phyloP scores from a whole-genome alignment of 1,284 basidiomycete genomes.

The Cerrena zonata region DNA sequence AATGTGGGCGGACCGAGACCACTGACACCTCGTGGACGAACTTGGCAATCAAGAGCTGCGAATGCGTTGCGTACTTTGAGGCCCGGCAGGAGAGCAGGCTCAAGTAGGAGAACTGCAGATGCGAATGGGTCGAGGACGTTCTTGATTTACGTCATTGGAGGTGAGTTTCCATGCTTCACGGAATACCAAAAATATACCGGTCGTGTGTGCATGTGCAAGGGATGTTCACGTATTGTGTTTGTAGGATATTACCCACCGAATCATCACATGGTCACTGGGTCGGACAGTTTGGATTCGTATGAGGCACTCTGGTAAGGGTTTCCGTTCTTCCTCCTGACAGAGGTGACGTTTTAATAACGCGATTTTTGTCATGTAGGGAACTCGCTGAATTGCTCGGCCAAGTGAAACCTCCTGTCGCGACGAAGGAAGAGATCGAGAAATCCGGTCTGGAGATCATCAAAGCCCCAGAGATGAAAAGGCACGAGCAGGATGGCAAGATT shows the following conservation, averaged over 20 bases:
- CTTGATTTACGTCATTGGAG: conserved; percentile 77
- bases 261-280: conserved; percentile 77
- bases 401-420: conserved; percentile 73
- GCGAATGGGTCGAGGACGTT: conserved; percentile 61
- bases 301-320: conserved; percentile 63
- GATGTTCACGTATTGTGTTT: neutral
- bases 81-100: conserved; percentile 34
- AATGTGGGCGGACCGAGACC: neutral
- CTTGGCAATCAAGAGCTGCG: conserved; percentile 37
- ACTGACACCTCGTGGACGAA: conserved; percentile 21
- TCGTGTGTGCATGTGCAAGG: neutral
- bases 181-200: neutral
- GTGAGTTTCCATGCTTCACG: conserved; percentile 29
- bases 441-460: conserved; percentile 72
- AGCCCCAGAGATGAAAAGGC: conserved; percentile 43
- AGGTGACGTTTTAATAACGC: conserved; percentile 10
- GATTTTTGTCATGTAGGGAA: conserved; percentile 40
- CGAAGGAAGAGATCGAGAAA: conserved; percentile 75
- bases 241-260: conserved; percentile 81
- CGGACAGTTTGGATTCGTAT: conserved; percentile 70
- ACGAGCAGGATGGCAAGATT: conserved; percentile 56
- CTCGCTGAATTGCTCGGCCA: conserved; percentile 74
- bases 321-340: no score
- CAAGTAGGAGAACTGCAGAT: conserved; percentile 24
- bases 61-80: conserved; percentile 53